Conservation (phyloP, 2,329 filamentous ascomycete genomes). For the Camptophora hylomeconis region DNA sequence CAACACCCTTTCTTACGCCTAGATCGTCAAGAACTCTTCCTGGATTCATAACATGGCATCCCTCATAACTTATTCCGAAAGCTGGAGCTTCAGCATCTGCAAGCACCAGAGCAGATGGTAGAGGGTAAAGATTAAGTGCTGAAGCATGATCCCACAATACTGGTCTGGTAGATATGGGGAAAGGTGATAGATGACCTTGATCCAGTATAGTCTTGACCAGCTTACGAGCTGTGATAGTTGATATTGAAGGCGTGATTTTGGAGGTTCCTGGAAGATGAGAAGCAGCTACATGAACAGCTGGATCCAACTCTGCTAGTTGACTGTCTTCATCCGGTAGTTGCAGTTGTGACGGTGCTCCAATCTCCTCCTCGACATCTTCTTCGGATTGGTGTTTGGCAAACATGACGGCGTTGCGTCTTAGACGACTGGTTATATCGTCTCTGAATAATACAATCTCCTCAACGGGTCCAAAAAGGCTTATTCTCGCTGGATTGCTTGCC, state of each 20-base stretch:
- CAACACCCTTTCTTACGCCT: slow-evolving; percentile 45
- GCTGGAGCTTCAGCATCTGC: slow-evolving; percentile 69
- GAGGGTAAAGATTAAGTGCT: slow-evolving; percentile 68
- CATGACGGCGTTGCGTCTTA: slow-evolving; percentile 63
- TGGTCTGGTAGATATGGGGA: slow-evolving; percentile 64
- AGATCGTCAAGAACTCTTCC: slow-evolving; percentile 48
- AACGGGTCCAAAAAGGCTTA: slow-evolving; percentile 74
- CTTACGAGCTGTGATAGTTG: slow-evolving; percentile 47
- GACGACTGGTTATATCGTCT: slow-evolving; percentile 69
- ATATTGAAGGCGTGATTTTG: slow-evolving; percentile 16
- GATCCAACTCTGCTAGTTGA: slow-evolving; percentile 4
- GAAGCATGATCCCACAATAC: slow-evolving; percentile 80
- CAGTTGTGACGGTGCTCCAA: slow-evolving; percentile 8
- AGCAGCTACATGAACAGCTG: slow-evolving; percentile 14
- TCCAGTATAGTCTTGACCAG: slow-evolving; percentile 86
- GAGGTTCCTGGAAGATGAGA: slow-evolving; percentile 12
- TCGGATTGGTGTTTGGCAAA: slow-evolving; percentile 39
- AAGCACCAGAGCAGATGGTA: slow-evolving; percentile 72
- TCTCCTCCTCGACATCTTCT: slow-evolving; percentile 20
- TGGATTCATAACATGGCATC: slow-evolving; percentile 91
- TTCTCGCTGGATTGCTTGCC: slow-evolving; percentile 73
- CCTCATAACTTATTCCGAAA: slow-evolving; percentile 85
- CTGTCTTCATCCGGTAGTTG: slow-evolving; percentile 1
- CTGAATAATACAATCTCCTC: slow-evolving; percentile 80
- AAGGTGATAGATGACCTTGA: slow-evolving; percentile 79